Evolutionary conservation across 495 filamentous ascomycete species (phyloP).

Genomic region (Extremus antarcticus): DNA sequence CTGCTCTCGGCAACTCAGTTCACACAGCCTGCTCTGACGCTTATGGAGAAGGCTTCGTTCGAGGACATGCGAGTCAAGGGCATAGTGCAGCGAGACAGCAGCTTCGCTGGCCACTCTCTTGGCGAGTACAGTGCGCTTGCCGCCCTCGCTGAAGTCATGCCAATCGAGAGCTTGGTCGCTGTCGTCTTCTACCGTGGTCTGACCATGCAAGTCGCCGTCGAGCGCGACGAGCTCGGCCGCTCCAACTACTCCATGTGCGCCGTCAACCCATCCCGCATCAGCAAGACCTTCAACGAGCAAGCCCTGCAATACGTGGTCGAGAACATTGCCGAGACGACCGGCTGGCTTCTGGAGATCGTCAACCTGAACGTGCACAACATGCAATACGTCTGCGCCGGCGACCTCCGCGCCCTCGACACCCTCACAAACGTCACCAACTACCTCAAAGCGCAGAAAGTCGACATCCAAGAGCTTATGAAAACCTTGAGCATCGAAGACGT

Average conservation of each 20-base stretch:
- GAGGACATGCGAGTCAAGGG: conserved; percentile 98
- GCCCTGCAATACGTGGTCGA: conserved; percentile 91
- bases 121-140: conserved; percentile 97
- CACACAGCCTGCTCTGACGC: conserved; percentile 89
- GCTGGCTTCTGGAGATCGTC: conserved; percentile 95
- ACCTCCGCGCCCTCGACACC: conserved; percentile 89
- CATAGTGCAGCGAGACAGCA: conserved; percentile 88
- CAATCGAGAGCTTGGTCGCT: conserved; percentile 93
- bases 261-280: conserved; percentile 94
- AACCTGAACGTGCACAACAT: conserved; percentile 98
- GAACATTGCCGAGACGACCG: conserved; percentile 82
- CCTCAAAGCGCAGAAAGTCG: conserved; percentile 88
- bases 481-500: conserved; percentile 73
- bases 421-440: conserved; percentile 87
- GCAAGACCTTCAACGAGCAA: conserved; percentile 94
- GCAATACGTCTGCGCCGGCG: conserved; percentile 97
- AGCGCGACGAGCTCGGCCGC: conserved; percentile 82
- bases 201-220: conserved; percentile 98
- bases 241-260: conserved; percentile 99
- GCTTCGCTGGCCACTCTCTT: conserved; percentile 93
- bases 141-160: conserved; percentile 95
- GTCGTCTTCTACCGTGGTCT: conserved; percentile 98
- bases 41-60: conserved; percentile 99
- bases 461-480: conserved; percentile 84
- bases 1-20: conserved; percentile 97